Evolutionary conservation across 2,329 filamentous ascomycete species (phyloP), one percentile per base, ranked within the genome.

Genomic region (Cercospora zeina): DNA sequence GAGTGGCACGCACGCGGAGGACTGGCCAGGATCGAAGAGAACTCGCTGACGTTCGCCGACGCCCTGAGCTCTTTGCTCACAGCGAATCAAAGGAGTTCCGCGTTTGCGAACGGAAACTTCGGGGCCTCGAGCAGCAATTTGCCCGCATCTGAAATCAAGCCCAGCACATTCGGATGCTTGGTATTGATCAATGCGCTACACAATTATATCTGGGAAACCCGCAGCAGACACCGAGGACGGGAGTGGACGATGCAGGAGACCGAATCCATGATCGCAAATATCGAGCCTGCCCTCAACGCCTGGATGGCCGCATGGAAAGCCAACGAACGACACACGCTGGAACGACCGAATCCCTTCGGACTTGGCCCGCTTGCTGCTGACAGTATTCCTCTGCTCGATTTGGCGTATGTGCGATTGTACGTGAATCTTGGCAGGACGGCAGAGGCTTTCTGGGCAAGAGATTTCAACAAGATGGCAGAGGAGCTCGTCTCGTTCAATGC

Each of bases 171-270:
- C 74, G 95, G 93, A 8, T 96, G 92, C 73, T 81, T 97, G 31
- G 84, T 97, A 5, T 79, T 99, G 65, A 97, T 97, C 74, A 93
- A 96, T 73, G 93, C 95, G 3, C 81, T 97, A 24, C 95, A 97
- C 78, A 97, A 97, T 70, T 97, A 96, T 76, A 97, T 97, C 49
- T 97, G 95, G 95, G 93, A 97, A 77, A 97, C 93, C 0, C 85
- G 93, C 24, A 93, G 96, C 76, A 83, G 92, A 57, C 93, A 97
- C 69, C 88, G 93, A 69, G 92, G 90, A 69, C 88, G 91, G 65
- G 82, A 91, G 54, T 97, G 93, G 93, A 96, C 92, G 1, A 86
- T 88, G 34, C 89, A 93, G 67, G 93, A 97, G 76, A 96, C 91
- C 0, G 93, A 97, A 68, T 91, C 92, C 67, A 96, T 97, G 92